Evolutionary conservation across 495 filamentous ascomycete species (phyloP), one percentile per base, ranked within the genome.

Genomic region (Podospora didyma): DNA sequence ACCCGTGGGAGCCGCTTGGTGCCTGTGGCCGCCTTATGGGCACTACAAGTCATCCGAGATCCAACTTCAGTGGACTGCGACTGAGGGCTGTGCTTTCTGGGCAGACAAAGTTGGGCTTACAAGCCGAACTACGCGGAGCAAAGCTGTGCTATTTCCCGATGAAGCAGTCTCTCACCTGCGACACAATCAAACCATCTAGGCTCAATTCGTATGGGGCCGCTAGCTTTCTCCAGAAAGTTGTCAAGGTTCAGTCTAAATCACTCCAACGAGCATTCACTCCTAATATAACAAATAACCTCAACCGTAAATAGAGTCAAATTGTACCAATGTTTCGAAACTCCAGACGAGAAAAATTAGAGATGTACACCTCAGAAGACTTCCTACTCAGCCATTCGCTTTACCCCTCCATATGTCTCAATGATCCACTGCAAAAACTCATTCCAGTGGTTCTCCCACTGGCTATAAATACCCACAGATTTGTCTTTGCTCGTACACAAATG

Each of bases 401-500:
- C 34, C 34, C 14, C 34, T 35, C 34, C 34, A 14, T 35, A 35
- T 35, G 14, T 35, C 34, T 35, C 14, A 35, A 35, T 35, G 14
- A 35, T 35, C 34, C 14, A 35, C 14, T 35, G 14, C 14, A 35
- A 35, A 35, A 35, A 35, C 7, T 7, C 14, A 7, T 35, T 14
- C 34, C 14, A 35, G 34, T 35, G 14, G 7, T 35, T 35, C 34
- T 35, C 14, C 34, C 14, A 35, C 34, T 35, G 14, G 34, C 34
- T 35, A 35, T 7, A 35, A 35, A 35, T 35, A 35, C 7, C 34
- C 14, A 35, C 34, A 14, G 14, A 35, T 79, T 82, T 56, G 68
- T 72, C 26, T 37, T 54, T 47, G 51, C 66, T 68, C 65, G 81
- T 62, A 62, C 77, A 81, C 7, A 78, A 69, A 59, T 83, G 76